Evolutionary conservation across 73 alveolate species (phyloP).

Genomic region (Paramecium bursaria): DNA sequence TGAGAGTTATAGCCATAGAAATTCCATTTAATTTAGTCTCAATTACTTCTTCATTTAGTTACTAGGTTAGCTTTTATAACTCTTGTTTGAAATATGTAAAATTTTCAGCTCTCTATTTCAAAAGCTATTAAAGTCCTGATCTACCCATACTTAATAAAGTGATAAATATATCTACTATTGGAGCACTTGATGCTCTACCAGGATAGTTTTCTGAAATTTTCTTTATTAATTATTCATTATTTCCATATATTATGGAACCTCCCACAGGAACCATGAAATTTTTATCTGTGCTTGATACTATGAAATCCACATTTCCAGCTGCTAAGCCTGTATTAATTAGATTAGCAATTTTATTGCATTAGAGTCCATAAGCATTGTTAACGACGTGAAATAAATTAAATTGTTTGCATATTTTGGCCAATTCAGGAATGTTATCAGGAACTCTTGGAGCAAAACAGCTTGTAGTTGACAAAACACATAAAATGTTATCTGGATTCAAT

Average conservation of each 20-base stretch:
- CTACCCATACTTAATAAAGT: slow-evolving; percentile 96
- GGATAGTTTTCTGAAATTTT: slow-evolving; percentile 88
- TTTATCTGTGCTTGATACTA: slow-evolving; percentile 97
- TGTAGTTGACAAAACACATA: slow-evolving; percentile 92
- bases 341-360: slow-evolving; percentile 82
- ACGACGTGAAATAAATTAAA: slow-evolving; percentile 86
- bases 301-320: slow-evolving; percentile 87
- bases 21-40: slow-evolving; percentile 79
- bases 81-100: slow-evolving; percentile 76
- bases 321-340: slow-evolving; percentile 72
- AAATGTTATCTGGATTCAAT: slow-evolving; percentile 77
- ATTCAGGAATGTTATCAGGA: slow-evolving; percentile 88
- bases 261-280: slow-evolving; percentile 99
- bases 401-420: slow-evolving; percentile 85
- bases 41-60: slow-evolving; percentile 85
- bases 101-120: slow-evolving; percentile 89
- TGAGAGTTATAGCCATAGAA: slow-evolving; percentile 79
- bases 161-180: slow-evolving; percentile 95
- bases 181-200: slow-evolving; percentile 97
- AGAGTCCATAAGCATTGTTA: slow-evolving; percentile 97
- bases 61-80: slow-evolving; percentile 73
- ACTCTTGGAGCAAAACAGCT: slow-evolving; percentile 98
- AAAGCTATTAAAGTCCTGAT: slow-evolving; percentile 73
- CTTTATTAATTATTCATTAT: slow-evolving; percentile 83
- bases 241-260: slow-evolving; percentile 95